Percentiles rank a stretch among this genome's conserved stretches.
Conservation (phyloP, 306 rosid genomes). For the Gillenia trifoliata region DNA sequence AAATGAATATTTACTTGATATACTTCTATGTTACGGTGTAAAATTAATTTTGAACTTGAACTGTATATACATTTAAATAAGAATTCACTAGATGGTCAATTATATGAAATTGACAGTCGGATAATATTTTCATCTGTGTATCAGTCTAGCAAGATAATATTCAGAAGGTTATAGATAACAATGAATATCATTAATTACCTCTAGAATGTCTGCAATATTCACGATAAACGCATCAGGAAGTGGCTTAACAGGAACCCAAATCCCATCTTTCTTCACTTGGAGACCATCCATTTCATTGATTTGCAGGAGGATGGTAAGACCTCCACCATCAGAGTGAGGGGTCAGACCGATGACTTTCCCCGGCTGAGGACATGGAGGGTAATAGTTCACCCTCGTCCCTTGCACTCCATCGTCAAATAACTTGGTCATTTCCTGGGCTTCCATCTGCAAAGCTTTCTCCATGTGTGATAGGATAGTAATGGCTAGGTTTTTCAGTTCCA, state of each 20-base stretch:
- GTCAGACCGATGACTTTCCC: conserved; percentile 34
- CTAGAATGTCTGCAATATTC: conserved; percentile 31
- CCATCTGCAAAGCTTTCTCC: conserved; percentile 28
- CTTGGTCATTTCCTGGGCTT: conserved; percentile 21
- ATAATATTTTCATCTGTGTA: no score
- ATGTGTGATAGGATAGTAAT: conserved; percentile 4
- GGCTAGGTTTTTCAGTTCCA: conserved; percentile 21
- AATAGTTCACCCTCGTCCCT: conserved; percentile 43
- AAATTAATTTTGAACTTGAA: no score
- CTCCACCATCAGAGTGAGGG: conserved; percentile 39
- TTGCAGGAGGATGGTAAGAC: conserved; percentile 38
- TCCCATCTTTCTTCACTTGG: conserved; percentile 32
- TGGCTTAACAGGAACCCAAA: conserved; percentile 28
- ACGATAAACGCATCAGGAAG: conserved; percentile 22
- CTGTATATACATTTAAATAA: no score
- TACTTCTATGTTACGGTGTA: no score
- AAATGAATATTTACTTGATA: no score
- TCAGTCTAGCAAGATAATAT: no score
- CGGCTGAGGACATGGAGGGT: conserved; percentile 46
- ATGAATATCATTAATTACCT: conserved; percentile 21
- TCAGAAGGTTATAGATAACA: no score
- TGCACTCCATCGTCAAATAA: conserved; percentile 25
- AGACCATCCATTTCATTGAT: conserved; percentile 29
- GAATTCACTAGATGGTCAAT: no score
- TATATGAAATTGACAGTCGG: no score